These are phyloP conservation scores for Backusella liffmaniae DNA, from an alignment of 192 early-diverging fungal genomes.

Conservation along the genomic window DNA sequence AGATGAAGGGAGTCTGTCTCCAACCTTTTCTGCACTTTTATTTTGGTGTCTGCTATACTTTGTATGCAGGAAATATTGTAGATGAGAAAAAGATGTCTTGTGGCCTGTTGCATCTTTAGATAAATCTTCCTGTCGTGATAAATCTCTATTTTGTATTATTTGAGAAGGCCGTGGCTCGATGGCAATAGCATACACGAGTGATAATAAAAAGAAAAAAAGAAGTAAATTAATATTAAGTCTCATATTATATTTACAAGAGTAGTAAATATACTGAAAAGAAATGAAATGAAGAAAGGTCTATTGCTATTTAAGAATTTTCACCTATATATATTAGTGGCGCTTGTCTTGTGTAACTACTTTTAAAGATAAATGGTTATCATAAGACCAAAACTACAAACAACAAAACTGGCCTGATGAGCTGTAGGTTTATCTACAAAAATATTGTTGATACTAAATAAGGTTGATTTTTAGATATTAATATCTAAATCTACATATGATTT, in stretches of 20 bases:
- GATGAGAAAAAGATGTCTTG: not conserved
- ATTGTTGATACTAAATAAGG: no score
- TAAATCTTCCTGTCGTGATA: not conserved
- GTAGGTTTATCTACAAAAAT: no score
- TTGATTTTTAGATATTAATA: no score
- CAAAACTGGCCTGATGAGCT: not conserved
- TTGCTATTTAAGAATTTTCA: not conserved
- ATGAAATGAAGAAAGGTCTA: not conserved
- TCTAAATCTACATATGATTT: no score
- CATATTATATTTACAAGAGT: not conserved
- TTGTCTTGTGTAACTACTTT: not conserved
- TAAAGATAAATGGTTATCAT: not conserved
- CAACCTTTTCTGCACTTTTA: not conserved
- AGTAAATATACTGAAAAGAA: not conserved
- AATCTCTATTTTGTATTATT: not conserved
- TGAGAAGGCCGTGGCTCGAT: not conserved
- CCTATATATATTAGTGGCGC: not conserved
- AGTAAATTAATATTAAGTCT: not conserved
- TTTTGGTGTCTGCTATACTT: not conserved
- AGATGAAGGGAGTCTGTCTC: not conserved
- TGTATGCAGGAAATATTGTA: not conserved
- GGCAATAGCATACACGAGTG: not conserved
- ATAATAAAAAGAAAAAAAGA: not conserved
- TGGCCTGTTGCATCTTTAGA: not conserved
- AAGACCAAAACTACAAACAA: not conserved